Conservation (phyloP, 345 rosid species). For the Iberis pinnata region DNA sequence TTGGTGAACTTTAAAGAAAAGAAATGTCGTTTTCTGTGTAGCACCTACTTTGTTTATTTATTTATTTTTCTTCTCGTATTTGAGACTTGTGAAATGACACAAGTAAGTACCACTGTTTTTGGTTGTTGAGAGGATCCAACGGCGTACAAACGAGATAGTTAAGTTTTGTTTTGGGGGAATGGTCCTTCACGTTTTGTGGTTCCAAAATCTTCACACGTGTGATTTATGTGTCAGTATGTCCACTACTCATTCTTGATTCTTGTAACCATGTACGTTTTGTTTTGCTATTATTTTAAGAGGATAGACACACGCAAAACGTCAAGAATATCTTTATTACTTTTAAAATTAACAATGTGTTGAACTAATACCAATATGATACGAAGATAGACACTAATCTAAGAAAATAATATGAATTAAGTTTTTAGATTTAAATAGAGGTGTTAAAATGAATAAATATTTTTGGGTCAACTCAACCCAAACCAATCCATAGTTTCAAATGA, state of each 20-base stretch:
- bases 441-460: too few relatives aligned
- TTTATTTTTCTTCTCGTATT: not conserved
- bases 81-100: slow-evolving; percentile 11
- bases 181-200: not conserved
- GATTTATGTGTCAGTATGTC: slow-evolving; percentile 9
- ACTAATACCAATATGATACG: too few relatives aligned
- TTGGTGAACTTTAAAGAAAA: slow-evolving; percentile 6
- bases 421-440: too few relatives aligned
- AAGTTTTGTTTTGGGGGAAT: not conserved
- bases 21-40: too few relatives aligned
- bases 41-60: slow-evolving; percentile 12
- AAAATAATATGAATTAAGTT: too few relatives aligned
- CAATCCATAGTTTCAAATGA: too few relatives aligned
- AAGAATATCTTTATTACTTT: too few relatives aligned
- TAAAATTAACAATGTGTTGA: too few relatives aligned
- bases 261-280: not conserved
- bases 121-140: slow-evolving; percentile 6
- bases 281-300: not conserved
- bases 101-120: not conserved
- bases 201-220: slow-evolving; percentile 9
- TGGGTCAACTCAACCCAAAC: too few relatives aligned
- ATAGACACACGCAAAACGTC: too few relatives aligned
- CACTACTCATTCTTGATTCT: slow-evolving; percentile 4
- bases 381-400: too few relatives aligned
- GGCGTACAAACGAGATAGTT: not conserved